Evolutionary conservation across 345 rosid species (phyloP).

Genomic region (Euphorbia peplus): DNA sequence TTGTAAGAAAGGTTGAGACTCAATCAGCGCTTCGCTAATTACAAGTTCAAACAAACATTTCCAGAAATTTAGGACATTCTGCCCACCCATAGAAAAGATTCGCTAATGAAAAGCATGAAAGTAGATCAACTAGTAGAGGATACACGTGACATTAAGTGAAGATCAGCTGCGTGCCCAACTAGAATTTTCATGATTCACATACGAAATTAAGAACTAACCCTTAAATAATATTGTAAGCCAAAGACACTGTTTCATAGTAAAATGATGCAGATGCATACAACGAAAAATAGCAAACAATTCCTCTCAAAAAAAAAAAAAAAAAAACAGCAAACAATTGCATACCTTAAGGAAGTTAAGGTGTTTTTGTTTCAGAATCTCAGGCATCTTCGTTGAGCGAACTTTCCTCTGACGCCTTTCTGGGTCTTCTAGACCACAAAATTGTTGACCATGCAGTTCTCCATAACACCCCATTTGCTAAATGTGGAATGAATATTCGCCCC

Average conservation of each 20-base stretch:
- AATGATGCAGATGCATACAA: background rate
- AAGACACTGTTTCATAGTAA: background rate
- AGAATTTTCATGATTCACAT: background rate
- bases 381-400: background rate
- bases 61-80: background rate
- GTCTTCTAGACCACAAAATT: constrained; percentile 55
- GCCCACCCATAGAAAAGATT: background rate
- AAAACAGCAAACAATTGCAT: background rate
- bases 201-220: no score
- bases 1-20: no score
- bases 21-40: no score
- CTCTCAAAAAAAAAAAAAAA: no score
- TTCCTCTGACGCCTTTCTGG: constrained; percentile 26
- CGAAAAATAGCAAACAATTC: background rate
- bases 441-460: constrained; percentile 60
- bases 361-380: constrained; percentile 21
- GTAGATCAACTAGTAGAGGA: background rate
- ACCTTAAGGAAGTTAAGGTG: constrained; percentile 20
- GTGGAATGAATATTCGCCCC: constrained; percentile 81
- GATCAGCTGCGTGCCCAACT: background rate
- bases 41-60: no score
- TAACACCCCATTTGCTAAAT: constrained; percentile 76
- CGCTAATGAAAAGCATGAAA: background rate
- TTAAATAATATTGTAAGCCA: background rate
- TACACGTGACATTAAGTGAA: background rate